Conservation (phyloP, 2,329 filamentous ascomycete species). For the Pleomassaria siparia region DNA sequence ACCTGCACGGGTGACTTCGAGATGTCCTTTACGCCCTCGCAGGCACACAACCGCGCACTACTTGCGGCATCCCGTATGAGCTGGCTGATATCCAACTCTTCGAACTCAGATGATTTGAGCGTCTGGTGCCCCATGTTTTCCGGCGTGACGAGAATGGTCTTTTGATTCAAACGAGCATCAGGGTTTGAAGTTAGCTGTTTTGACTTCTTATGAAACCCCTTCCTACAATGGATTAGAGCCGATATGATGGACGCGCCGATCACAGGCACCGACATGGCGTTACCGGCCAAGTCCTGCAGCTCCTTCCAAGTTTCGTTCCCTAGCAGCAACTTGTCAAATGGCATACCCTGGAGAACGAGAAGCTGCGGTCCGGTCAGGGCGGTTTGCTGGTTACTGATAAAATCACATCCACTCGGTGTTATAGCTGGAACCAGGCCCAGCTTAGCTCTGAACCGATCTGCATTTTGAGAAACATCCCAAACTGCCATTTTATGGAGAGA, state of each 20-base stretch:
- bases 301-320: conserved; percentile 60
- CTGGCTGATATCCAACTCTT: conserved; percentile 13
- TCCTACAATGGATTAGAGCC: conserved; percentile 51
- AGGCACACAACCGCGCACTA: conserved; percentile 56
- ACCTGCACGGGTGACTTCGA: conserved; percentile 45
- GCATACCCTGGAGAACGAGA: conserved; percentile 68
- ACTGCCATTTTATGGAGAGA: conserved; percentile 55
- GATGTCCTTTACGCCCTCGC: conserved; percentile 54
- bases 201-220: conserved; percentile 9
- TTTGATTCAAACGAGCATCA: not conserved
- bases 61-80: conserved; percentile 25
- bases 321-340: conserved; percentile 63
- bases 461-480: conserved; percentile 72
- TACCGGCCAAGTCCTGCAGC: conserved; percentile 71
- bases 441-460: conserved; percentile 60
- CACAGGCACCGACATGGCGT: conserved; percentile 77
- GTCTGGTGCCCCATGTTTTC: not conserved
- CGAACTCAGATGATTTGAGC: not conserved
- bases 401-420: conserved; percentile 66
- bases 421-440: conserved; percentile 67
- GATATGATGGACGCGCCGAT: conserved; percentile 65
- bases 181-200: not conserved
- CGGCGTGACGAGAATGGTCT: not conserved
- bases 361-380: conserved; percentile 64
- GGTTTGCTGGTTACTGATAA: conserved; percentile 61